phyloP scores from a whole-genome alignment of 139 green algal species.

The Tetraselmis striata region DNA sequence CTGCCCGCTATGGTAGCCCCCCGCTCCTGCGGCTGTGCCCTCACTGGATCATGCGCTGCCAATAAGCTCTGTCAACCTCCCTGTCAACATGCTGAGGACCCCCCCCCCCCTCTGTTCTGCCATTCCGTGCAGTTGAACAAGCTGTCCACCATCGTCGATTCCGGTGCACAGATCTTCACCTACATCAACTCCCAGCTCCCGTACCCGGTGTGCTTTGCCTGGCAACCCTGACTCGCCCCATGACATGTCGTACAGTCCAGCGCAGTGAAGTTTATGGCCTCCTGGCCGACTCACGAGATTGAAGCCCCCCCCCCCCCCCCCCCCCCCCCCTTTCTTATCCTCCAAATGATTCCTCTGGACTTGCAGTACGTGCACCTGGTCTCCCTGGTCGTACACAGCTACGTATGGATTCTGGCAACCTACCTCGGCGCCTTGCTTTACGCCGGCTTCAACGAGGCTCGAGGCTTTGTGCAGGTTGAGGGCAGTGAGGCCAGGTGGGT shows the following conservation, averaged over 20 bases:
- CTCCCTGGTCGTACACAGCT: conserved; percentile 23
- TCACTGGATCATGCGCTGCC: too few species aligned
- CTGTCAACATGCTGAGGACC: too few species aligned
- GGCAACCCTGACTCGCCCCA: too few species aligned
- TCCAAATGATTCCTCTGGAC: background rate
- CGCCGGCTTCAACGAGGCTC: conserved; percentile 7
- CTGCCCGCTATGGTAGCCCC: conserved; percentile 11
- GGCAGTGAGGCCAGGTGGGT: background rate
- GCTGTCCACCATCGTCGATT: conserved; percentile 18
- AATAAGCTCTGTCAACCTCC: too few species aligned
- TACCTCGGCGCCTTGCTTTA: conserved; percentile 23
- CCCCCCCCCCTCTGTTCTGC: too few species aligned
- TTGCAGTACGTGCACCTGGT: conserved; percentile 25
- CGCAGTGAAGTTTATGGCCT: too few species aligned
- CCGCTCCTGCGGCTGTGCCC: too few species aligned
- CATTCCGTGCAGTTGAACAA: conserved; percentile 13
- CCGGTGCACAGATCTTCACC: conserved; percentile 23
- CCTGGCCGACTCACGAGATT: background rate
- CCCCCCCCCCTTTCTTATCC: background rate
- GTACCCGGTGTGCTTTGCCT: conserved; percentile 5
- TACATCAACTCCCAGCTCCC: conserved; percentile 24
- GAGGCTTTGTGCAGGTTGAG: background rate
- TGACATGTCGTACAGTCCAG: too few species aligned
- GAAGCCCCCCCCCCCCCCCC: background rate
- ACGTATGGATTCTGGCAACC: conserved; percentile 23